These are phyloP conservation scores for Boletus barrowsii DNA, from an alignment of 768 basidiomycete species.

Conservation along the genomic window DNA sequence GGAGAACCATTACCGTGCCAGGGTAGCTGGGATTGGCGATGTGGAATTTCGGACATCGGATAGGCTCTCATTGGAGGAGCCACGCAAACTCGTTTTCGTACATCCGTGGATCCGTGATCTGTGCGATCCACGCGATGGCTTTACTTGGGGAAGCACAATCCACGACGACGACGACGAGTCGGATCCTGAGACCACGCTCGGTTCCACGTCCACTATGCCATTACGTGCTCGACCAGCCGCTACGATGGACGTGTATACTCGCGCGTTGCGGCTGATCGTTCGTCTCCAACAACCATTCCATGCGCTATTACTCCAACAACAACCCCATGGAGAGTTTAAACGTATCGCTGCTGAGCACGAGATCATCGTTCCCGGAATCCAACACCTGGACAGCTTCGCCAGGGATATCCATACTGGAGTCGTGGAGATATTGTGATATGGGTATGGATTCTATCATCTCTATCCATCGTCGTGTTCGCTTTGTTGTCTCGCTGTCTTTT, in stretches of 20 bases:
- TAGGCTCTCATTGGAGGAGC: background rate
- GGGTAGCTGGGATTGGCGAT: background rate
- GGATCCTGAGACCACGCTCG: background rate
- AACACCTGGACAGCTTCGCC: background rate
- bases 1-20: background rate
- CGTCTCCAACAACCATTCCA: background rate
- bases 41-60: background rate
- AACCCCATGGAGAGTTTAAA: background rate
- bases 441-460: no score
- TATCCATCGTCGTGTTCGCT: no score
- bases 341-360: background rate
- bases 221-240: no score
- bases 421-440: background rate
- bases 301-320: background rate
- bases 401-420: background rate
- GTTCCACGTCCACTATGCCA: no score
- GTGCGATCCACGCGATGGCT: background rate
- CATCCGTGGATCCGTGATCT: conserved; percentile 11
- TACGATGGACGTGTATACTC: background rate
- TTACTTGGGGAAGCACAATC: background rate
- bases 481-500: no score
- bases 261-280: background rate
- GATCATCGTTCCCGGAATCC: background rate
- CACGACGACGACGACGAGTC: background rate
- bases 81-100: background rate